Evolutionary conservation across 1,284 basidiomycete species (phyloP).

Genomic region (Puccinia polysora): DNA sequence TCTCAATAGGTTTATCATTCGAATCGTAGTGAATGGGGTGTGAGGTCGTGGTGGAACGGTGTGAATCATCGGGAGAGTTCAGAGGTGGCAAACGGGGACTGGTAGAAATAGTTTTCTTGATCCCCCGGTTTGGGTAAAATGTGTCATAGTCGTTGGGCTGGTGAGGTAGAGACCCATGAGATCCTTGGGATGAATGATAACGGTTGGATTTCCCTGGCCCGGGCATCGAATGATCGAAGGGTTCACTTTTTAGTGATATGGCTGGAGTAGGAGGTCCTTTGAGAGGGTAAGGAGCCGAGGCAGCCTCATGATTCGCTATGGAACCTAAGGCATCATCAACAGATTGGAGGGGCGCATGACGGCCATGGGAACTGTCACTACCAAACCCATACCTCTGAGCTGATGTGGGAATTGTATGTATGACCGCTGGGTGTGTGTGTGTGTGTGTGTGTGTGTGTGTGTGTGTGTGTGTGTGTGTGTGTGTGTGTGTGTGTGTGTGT

Average conservation of each 20-base stretch:
- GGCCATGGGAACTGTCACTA: not conserved
- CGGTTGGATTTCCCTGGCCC: not conserved
- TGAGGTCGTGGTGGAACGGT: not conserved
- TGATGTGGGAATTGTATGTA: too few relatives aligned
- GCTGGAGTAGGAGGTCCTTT: constrained; percentile 14
- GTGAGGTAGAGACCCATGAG: not conserved
- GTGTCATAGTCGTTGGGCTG: not conserved
- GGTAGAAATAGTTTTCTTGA: not conserved
- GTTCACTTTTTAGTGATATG: constrained; percentile 24
- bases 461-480: not conserved
- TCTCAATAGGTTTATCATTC: not conserved
- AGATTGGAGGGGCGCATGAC: constrained; percentile 4
- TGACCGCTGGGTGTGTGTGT: too few relatives aligned
- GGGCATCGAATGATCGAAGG: constrained; percentile 20
- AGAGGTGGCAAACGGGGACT: not conserved
- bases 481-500: not conserved
- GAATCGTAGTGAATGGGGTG: not conserved
- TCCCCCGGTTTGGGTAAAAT: not conserved
- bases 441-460: not conserved
- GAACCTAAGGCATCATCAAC: not conserved
- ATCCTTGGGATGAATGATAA: not conserved
- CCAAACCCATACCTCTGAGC: not conserved
- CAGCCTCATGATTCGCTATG: not conserved
- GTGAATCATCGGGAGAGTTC: not conserved
- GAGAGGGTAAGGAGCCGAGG: constrained; percentile 3